Base-by-base conservation (phyloP, 495 filamentous ascomycete genomes). In the Tuber umbilicatum region DNA sequence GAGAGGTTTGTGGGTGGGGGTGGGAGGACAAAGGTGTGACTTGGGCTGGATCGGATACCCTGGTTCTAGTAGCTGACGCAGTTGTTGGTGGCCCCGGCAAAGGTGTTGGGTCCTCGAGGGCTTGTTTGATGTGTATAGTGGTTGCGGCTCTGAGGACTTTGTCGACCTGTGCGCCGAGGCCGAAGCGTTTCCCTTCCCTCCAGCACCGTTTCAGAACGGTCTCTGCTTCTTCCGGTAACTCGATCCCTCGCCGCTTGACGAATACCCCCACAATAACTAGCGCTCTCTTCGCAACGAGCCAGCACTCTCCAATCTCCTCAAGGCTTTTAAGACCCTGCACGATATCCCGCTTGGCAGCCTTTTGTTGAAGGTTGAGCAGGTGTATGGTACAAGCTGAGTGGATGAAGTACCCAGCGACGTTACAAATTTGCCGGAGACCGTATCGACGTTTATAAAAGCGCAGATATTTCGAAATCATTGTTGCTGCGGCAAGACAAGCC, bases 381-480 rank as follows among this genome's bases (percentile, higher is more conserved):
- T 98, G 96, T 70, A 98, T 93, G 2, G 94, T 97, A 83, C 93
- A 95, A 21, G 94, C 94, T 2, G 92, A 92, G 84, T 98, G 96
- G 0, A 90, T 87, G 80, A 99, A 97, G 84, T 99, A 99, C 16
- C 97, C 94, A 21, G 90, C 93, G 74, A 98, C 91, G 80, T 98
- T 98, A 83, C 91, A 94, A 70, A 99, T 97, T 82, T 97, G 94
- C 21, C 92, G 89, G 17, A 98, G 86, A 35, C 94, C 93, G 76
- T 97, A 94, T 16, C 90, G 89, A 73, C 94, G 92, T 83, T 96
- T 97, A 84, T 99, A 99, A 27, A 97, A 87, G 0, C 95, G 90
- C 83, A 97, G 89, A 5, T 96, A 86, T 80, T 97, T 97, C 0
- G 94, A 97, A 70, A 98, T 94, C 70, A 89, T 89, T 7, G 89